Evolutionary conservation across 768 basidiomycete species (phyloP).

Genomic region (Russula earlei): DNA sequence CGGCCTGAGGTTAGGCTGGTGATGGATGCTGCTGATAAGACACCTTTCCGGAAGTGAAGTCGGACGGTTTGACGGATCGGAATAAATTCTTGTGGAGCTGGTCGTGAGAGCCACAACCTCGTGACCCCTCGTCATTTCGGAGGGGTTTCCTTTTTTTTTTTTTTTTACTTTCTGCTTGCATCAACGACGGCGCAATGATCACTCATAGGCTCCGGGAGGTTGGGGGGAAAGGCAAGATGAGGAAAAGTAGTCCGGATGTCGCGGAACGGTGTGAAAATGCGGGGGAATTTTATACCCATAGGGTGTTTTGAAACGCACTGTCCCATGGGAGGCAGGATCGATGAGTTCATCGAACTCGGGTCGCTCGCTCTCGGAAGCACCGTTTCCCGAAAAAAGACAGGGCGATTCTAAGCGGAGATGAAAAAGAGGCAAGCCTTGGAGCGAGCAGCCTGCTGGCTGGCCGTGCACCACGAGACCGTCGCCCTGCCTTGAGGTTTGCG

Average conservation of each 20-base stretch:
- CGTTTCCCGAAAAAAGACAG: slow-evolving; percentile 1
- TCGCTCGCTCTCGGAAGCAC: slow-evolving; percentile 2
- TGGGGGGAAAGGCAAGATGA: slow-evolving; percentile 1
- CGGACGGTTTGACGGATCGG: too few relatives aligned
- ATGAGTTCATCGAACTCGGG: background rate
- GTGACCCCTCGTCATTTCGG: background rate
- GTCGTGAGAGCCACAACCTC: background rate
- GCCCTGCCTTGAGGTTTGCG: slow-evolving; percentile 13
- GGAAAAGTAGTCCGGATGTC: slow-evolving; percentile 1
- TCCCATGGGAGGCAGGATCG: background rate
- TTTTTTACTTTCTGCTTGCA: background rate
- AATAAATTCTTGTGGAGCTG: background rate
- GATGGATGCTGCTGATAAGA: background rate
- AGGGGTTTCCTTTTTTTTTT: too few relatives aligned
- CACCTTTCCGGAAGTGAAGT: background rate
- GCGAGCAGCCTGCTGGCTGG: background rate
- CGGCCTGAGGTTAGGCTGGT: background rate
- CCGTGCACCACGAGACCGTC: background rate
- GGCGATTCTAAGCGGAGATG: slow-evolving; percentile 7
- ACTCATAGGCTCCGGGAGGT: background rate
- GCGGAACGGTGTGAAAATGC: background rate
- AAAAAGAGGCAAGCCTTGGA: slow-evolving; percentile 4
- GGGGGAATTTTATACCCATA: background rate
- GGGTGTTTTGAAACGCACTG: background rate
- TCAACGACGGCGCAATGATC: background rate